phyloP scores from a whole-genome alignment of 805 yeast genomes.

The Cyberlindnera samutprakarnensis region DNA sequence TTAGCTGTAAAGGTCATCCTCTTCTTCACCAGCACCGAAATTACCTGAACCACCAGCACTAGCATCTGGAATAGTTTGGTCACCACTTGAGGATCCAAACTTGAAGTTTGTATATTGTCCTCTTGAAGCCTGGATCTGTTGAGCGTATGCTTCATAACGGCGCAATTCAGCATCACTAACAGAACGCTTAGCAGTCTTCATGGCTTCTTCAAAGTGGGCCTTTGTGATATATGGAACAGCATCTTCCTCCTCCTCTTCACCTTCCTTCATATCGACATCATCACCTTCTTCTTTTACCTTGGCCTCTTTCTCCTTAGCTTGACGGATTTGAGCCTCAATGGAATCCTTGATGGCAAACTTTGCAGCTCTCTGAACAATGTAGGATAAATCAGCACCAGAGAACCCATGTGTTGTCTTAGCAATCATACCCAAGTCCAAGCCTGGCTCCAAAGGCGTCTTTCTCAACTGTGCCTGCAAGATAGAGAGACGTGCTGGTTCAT shows the following conservation, averaged over 20 bases:
- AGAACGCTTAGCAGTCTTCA: constrained; percentile 98
- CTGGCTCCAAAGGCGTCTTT: constrained; percentile 98
- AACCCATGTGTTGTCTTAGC: constrained; percentile 95
- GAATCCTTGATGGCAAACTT: constrained; percentile 97
- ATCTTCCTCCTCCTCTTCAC: constrained; percentile 64
- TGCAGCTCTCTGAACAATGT: constrained; percentile 97
- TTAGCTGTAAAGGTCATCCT: constrained; percentile 54
- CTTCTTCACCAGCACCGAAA: constrained; percentile 46
- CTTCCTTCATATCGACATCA: constrained; percentile 42
- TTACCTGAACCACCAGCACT: constrained; percentile 35
- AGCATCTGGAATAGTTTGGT: constrained; percentile 30
- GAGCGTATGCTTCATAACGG: constrained; percentile 97
- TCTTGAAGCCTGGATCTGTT: constrained; percentile 91
- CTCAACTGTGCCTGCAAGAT: constrained; percentile 94
- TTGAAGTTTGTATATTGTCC: constrained; percentile 90
- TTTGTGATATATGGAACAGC: constrained; percentile 94
- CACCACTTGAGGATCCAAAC: constrained; percentile 40
- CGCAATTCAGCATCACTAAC: constrained; percentile 96
- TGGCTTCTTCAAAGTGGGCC: constrained; percentile 96
- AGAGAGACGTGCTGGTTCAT: constrained; percentile 87
- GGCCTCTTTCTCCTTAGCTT: constrained; percentile 37
- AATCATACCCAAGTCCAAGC: constrained; percentile 78
- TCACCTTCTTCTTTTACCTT: constrained; percentile 35
- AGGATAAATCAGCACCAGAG: constrained; percentile 97
- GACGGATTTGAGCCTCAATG: constrained; percentile 69